Base-by-base conservation (phyloP, 1,284 basidiomycete species). In the Xerocomus amazonicus region DNA sequence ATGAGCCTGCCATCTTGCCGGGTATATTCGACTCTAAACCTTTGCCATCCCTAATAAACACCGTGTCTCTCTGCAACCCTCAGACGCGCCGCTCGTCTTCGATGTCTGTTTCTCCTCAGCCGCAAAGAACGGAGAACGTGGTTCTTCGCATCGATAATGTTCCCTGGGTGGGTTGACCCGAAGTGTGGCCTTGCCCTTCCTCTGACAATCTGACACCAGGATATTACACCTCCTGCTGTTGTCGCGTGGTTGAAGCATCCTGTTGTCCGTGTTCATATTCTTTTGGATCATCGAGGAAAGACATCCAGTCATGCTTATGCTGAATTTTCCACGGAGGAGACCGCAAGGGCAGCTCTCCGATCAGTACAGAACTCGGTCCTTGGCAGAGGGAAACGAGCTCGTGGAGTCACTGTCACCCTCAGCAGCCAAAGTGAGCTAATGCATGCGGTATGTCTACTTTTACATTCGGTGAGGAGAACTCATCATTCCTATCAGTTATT, bases 111-210 rank as follows among this genome's bases (percentile, higher is more conserved):
- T 2, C 48, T 31, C 28, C 58, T 35, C 58, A 52, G 43, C 8
- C 19, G 3, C 59, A 51, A 38, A 52, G 51, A 56, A 59, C 54
- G 38, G 79, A 80, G 32, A 70, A 74, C 31, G 74, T 81, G 34
- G 87, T 91, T 14, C 73, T 91, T 43, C 74, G 88, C 23, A 86
- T 91, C 57, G 89, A 90, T 60, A 90, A 91, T 57, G 87, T 90
- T 47, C 89, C 89, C 45, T 91, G 88, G 88, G 87, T 89, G 63
- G 38, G 81, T 56, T 43, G 51, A 35, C 37, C 50, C 39, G 45
- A n/a, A 45, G 37, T 39, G 48, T 19, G 36, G 19, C 45, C 27
- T 41, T 32, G 47, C 37, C 31, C 33, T 35, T 23, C 48, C 44
- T 38, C 39, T 56, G 36, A 55, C 46, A 26, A 42, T 52, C 42